Base-by-base conservation (phyloP, 306 rosid species). In the Bauhinia variegata region DNA sequence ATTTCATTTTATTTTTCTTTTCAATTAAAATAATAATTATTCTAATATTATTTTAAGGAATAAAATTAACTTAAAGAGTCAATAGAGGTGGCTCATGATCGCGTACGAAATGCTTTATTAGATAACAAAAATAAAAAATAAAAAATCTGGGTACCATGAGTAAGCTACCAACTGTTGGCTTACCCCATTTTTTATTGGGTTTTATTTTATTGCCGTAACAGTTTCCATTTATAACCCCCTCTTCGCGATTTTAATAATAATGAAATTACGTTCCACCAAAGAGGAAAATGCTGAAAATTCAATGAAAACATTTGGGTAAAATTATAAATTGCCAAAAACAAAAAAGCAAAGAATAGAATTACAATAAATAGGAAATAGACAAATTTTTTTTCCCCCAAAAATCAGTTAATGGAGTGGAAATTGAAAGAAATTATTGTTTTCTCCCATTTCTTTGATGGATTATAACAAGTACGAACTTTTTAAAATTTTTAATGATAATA, bases 21-120 rank as follows among this genome's bases (percentile, higher is more conserved):
- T 5, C 5, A n/a, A n/a, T 3, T 39, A 44, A 12, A n/a, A n/a
- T n/a, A n/a, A 33, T 17, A 44, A 36, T 23, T 7, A 4, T 12
- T 38, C 15, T 38, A 49, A 57, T 19, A 9, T 11, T n/a, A 53
- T 11, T 44, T 41, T 60, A 60, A 59, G 57, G 28, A 33, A 46
- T 0, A 11, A 38, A 53, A 52, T 28, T 9, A 71, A 16, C 0
- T 60, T 5, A 54, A 65, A 9, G 23, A 51, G 69, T 71, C 68
- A 54, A 77, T 31, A 72, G 37, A 28, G 52, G 36, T 63, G 65
- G 53, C 65, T 72, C 43, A n/a, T 5, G 39, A 58, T 44, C 6
- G 5, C 42, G 11, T 11, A 39, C 15, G 52, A 7, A n/a, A n/a
- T n/a, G n/a, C n/a, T n/a, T n/a, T n/a, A n/a, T n/a, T n/a, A n/a